Base-by-base conservation (phyloP, 1,284 basidiomycete genomes). In the Ceratobasidium sp. region DNA sequence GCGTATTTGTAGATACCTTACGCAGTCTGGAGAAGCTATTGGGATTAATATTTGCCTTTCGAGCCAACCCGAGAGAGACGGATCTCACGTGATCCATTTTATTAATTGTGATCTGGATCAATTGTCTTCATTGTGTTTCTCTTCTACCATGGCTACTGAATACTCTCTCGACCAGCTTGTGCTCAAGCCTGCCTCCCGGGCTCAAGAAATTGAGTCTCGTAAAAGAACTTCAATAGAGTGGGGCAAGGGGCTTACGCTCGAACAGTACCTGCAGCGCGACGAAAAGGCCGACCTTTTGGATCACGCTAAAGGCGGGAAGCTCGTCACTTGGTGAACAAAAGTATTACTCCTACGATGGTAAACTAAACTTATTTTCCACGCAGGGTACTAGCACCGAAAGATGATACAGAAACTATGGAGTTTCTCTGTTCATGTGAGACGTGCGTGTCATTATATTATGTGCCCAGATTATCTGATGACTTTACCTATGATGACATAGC, bases 341-440 rank as follows among this genome's bases (percentile, higher is more conserved):
- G 82, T 57, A 18, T 32, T 38, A 30, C n/a, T 28, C 26, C 13
- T 30, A 57, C 14, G 30, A 46, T 7, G 21, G 18, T n/a, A n/a
- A 47, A 32, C 46, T n/a, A 9, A 55, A 32, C 44, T 50, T 5
- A 62, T 13, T 21, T 26, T 44, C 23, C 18, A 32, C 18, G 44
- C 73, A 86, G 85, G 85, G 83, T 85, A 0, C 78, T 86, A 8
- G 84, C 82, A 44, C 83, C 82, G 1, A 78, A 82, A 54, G 77
- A 79, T 41, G 77, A 84, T 72, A 80, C 83, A 0, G 77, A 77
- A 1, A 83, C 83, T 0, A 74, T 84, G 2, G 80, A 85, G 67
- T 84, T 84, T 72, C 79, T 81, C 77, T 84, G 83, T 73, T 79
- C 83, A 44, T 85, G 84, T 73, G 84, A 86, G 75, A 84, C 84